Conservation (phyloP, 305 asterid species). For the Fraxinus paxiana region DNA sequence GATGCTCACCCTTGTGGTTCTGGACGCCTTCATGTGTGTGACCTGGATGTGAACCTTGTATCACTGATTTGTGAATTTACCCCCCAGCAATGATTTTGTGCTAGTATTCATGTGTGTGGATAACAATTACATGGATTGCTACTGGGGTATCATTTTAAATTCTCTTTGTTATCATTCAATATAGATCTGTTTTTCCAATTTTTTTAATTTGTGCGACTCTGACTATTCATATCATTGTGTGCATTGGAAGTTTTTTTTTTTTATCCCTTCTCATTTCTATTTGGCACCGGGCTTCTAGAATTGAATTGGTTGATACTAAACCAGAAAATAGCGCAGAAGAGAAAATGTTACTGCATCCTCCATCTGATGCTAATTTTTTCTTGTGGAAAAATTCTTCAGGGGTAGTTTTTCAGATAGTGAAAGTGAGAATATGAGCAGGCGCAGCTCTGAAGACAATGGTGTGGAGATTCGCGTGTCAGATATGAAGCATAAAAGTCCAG, state of each 20-base stretch:
- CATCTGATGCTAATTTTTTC: not conserved
- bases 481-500: constrained; percentile 44
- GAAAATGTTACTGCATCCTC: not conserved
- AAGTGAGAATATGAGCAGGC: constrained; percentile 36
- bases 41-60: not conserved
- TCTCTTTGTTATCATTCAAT: not conserved
- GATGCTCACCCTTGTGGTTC: not conserved
- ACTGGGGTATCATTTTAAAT: not conserved
- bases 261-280: too few relatives aligned
- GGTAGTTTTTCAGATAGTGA: constrained; percentile 54
- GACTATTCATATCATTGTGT: not conserved
- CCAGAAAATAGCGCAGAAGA: not conserved
- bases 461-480: constrained; percentile 42
- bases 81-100: not conserved
- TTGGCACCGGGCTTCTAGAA: not conserved
- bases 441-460: constrained; percentile 51
- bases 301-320: not conserved
- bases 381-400: constrained; percentile 38
- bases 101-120: not conserved
- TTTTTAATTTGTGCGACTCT: not conserved
- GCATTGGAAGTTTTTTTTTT: not conserved
- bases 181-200: not conserved
- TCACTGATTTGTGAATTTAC: not conserved
- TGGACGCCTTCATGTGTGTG: not conserved
- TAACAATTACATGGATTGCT: not conserved